A percentile compares a stretch with the other conserved stretches of the same genome.
These are phyloP conservation scores for Polygonum maritimum DNA, from an alignment of 148 eudicot species.

Conservation along the genomic window DNA sequence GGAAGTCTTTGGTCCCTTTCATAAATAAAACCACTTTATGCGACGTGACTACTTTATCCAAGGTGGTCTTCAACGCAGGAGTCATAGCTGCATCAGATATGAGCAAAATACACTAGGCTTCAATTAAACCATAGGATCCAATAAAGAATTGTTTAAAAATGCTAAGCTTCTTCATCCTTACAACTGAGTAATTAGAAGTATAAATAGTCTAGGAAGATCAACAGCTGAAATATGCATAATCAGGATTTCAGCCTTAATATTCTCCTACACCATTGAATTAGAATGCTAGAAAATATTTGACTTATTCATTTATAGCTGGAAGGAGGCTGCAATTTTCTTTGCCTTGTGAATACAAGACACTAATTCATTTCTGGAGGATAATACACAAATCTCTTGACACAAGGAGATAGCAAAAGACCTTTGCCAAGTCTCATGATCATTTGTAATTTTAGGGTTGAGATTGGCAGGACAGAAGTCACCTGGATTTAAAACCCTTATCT, in stretches of 20 bases:
- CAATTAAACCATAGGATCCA: not conserved
- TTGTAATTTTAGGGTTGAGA: not conserved
- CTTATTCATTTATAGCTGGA: not conserved
- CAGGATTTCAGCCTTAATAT: not conserved
- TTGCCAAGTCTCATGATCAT: not conserved
- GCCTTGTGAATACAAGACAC: not conserved
- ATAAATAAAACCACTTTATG: conserved; percentile 79
- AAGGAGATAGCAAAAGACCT: not conserved
- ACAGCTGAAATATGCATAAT: not conserved
- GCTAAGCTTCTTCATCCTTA: not conserved
- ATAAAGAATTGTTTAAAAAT: not conserved
- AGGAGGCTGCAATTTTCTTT: not conserved
- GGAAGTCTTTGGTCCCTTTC: conserved; percentile 94
- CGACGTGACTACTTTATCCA: conserved; percentile 82
- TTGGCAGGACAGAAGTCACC: not conserved
- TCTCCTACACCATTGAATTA: not conserved
- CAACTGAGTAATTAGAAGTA: not conserved
- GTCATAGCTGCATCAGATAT: conserved; percentile 53
- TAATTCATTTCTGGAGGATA: not conserved
- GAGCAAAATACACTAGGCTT: not conserved
- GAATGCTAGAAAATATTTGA: not conserved
- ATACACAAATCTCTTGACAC: not conserved
- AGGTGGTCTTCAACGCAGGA: conserved; percentile 74
- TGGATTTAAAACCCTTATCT: not conserved
- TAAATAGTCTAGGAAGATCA: not conserved